Conservation (phyloP, 1,284 basidiomycete genomes). For the Stygiomarasmius scandens region DNA sequence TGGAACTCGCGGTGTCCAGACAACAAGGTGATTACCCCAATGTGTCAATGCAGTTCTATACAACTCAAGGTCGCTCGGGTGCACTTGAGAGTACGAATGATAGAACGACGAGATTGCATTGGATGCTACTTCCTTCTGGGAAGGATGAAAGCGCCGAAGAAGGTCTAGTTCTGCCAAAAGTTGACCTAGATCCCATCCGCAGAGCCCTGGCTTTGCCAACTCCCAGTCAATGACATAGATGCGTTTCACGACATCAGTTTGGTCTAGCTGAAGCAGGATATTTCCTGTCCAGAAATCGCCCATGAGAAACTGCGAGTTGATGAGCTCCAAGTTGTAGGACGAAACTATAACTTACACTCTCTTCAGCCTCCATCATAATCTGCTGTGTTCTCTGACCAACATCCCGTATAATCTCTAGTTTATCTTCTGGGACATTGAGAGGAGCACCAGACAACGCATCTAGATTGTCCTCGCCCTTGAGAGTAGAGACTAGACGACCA, state of each 20-base stretch:
- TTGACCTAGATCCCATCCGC: slow-evolving; percentile 60
- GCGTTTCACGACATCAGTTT: slow-evolving; percentile 33
- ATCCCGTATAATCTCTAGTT: slow-evolving; percentile 38
- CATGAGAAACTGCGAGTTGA: slow-evolving; percentile 41
- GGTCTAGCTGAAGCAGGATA: slow-evolving; percentile 42
- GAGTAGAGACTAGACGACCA: slow-evolving; percentile 42
- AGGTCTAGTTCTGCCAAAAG: slow-evolving; percentile 59
- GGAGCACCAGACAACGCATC: slow-evolving; percentile 42
- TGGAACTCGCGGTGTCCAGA: slow-evolving; percentile 43
- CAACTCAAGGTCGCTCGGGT: slow-evolving; percentile 16
- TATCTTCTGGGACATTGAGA: slow-evolving; percentile 36
- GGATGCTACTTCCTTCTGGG: slow-evolving; percentile 33
- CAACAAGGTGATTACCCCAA: slow-evolving; percentile 52
- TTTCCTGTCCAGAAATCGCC: slow-evolving; percentile 75
- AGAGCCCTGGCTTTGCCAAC: slow-evolving; percentile 50
- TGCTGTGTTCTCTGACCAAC: slow-evolving; percentile 36
- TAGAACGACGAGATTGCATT: slow-evolving; percentile 45
- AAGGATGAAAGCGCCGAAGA: slow-evolving; percentile 46
- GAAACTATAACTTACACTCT: slow-evolving; percentile 32
- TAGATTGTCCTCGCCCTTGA: slow-evolving; percentile 37
- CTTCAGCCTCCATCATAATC: slow-evolving; percentile 37
- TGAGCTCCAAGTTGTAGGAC: background rate
- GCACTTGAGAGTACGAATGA: slow-evolving; percentile 35
- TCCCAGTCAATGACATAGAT: slow-evolving; percentile 67
- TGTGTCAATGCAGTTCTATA: slow-evolving; percentile 40